phyloP scores from a whole-genome alignment of 805 yeast species.

The Yarrowia divulgata region DNA sequence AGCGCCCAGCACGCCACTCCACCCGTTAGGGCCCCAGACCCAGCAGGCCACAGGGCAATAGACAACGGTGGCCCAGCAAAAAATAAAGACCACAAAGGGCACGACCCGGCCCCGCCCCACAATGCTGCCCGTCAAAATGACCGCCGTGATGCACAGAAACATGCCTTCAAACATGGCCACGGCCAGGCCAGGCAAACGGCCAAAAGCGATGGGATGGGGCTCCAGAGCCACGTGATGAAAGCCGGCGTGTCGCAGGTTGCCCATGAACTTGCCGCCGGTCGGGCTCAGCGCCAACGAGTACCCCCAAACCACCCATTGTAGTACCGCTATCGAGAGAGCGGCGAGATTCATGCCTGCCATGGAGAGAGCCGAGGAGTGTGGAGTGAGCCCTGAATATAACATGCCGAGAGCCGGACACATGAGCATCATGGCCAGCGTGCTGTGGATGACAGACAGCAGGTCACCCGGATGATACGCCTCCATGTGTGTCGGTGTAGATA shows the following conservation, averaged over 20 bases:
- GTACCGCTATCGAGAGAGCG: slow-evolving; percentile 64
- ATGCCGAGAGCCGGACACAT: slow-evolving; percentile 52
- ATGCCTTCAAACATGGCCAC: slow-evolving; percentile 68
- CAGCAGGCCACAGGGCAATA: slow-evolving; percentile 77
- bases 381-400: slow-evolving; percentile 69
- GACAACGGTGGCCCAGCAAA: slow-evolving; percentile 73
- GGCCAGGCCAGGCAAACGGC: slow-evolving; percentile 54
- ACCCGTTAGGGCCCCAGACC: slow-evolving; percentile 76
- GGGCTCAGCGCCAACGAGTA: slow-evolving; percentile 63
- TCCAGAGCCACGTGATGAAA: slow-evolving; percentile 58
- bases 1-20: slow-evolving; percentile 67
- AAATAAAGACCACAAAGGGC: slow-evolving; percentile 72
- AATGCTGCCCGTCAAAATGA: slow-evolving; percentile 73
- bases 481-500: background rate
- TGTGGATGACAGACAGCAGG: slow-evolving; percentile 37
- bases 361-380: slow-evolving; percentile 71
- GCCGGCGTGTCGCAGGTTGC: slow-evolving; percentile 61
- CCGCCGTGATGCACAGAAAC: slow-evolving; percentile 71
- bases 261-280: slow-evolving; percentile 57
- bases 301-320: slow-evolving; percentile 77
- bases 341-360: slow-evolving; percentile 69
- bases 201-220: slow-evolving; percentile 52
- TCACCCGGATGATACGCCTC: slow-evolving; percentile 35
- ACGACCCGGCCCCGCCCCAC: slow-evolving; percentile 75
- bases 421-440: slow-evolving; percentile 34